Base-by-base conservation (phyloP, 2,329 filamentous ascomycete species). In the Pseudophaeomoniella oleicola region DNA sequence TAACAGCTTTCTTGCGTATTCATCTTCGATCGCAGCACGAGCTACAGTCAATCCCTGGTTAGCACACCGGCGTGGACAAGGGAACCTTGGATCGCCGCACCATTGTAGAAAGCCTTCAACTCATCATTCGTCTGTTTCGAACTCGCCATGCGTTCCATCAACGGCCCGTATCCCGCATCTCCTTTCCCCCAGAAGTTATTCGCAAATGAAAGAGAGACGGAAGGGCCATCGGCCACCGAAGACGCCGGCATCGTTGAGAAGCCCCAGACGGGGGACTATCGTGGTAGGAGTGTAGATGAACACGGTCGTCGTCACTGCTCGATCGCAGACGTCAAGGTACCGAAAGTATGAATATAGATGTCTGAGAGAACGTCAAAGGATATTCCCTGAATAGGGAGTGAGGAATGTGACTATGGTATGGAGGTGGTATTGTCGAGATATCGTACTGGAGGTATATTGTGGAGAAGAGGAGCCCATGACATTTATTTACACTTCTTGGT, bases 131-230 rank as follows among this genome's bases (percentile, higher is more conserved):
- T 94, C 51, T 81, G 76, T 67, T 98, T 98, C 34, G 90, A 85
- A 59, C 78, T 80, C 54, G 85, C 80, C 85, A 98, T 93, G 53
- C 90, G 88, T 57, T 88, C 84, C 18, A 98, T 71, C 52, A 98
- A 74, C 40, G 90, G 92, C 32, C 71, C 71, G 52, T 98, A 87
- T 55, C 90, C 92, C 36, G 88, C 90, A 68, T 98, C 90, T 58
- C 96, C 88, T 68, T 93, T 96, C 45, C 90, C 90, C 90, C 90
- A 98, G 61, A 98, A 98, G 58, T 98, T 98, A 66, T 98, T 98
- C 52, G 90, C 88, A 65, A 98, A 82, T 33, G 78, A 82, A 52
- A 81, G 63, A 48, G 75, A 65, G 50, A 81, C 76, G 36, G 72
- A 69, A 47, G 78, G 78, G 48, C 64, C 62, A 47, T 80, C 78